Evolutionary conservation across 441 rosid genomes (phyloP).

Genomic region (Isatis lusitanica): DNA sequence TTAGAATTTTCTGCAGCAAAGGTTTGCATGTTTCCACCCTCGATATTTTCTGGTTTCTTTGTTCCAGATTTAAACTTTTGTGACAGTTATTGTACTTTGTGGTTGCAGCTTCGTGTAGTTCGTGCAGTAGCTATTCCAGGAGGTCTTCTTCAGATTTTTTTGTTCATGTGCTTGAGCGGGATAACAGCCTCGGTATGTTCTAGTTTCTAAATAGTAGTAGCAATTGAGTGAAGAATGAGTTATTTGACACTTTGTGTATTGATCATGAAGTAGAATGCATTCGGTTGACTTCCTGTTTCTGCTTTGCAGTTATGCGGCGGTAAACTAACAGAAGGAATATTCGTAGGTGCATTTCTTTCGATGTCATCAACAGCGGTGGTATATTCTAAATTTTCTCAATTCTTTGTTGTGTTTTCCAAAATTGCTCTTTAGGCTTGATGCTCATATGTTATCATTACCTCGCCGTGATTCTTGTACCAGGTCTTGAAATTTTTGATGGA

Average conservation of each 20-base stretch:
- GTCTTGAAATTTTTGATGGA: constrained; percentile 96
- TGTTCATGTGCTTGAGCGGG: constrained; percentile 94
- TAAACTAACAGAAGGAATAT: constrained; percentile 86
- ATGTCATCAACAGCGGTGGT: constrained; percentile 99
- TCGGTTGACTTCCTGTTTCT: constrained; percentile 16
- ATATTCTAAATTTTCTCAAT: constrained; percentile 26
- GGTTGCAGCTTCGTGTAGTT: constrained; percentile 87
- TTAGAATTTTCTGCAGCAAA: constrained; percentile 85
- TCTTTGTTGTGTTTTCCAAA: constrained; percentile 1
- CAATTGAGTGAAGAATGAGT: not conserved
- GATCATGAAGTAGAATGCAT: not conserved
- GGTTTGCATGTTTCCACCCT: constrained; percentile 49
- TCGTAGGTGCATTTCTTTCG: constrained; percentile 85
- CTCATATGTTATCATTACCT: constrained; percentile 7
- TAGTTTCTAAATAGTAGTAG: not conserved
- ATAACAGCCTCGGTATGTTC: constrained; percentile 76
- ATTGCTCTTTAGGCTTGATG: constrained; percentile 5
- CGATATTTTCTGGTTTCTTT: constrained; percentile 13
- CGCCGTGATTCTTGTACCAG: constrained; percentile 40
- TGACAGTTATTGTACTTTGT: constrained; percentile 25
- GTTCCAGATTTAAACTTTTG: constrained; percentile 13
- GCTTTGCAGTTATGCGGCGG: constrained; percentile 87
- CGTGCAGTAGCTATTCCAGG: constrained; percentile 95
- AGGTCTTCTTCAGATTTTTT: constrained; percentile 91
- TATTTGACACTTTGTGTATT: not conserved